Evolutionary conservation across 2,329 filamentous ascomycete genomes (phyloP), one percentile per base, ranked within the genome.

Genomic region (Stagonosporopsis tanaceti): DNA sequence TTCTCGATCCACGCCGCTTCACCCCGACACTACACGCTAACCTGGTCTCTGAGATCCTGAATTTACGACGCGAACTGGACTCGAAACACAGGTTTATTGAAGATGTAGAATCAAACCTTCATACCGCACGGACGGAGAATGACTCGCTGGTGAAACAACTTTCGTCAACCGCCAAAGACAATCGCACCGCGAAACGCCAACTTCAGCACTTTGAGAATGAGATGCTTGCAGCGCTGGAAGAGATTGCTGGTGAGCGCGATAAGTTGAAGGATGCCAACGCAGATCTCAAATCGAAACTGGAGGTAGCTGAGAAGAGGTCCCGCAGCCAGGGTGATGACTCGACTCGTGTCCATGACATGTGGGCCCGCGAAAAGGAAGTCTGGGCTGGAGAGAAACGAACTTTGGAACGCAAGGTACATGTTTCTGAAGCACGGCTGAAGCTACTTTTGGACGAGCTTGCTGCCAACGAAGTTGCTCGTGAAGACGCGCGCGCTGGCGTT

Each of bases 11-110:
- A 3, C 87, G 94, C 53, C 87, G 95, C 35, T 97, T 99, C 72
- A 99, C 95, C 0, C 95, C 95, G 1, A 98, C 93, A 0, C 80
- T 99, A 11, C 95, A 98, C 75, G 95, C 95, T 8, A 97, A 92
- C 47, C 81, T 99, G 6, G 94, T 99, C 0, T 94, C 94, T 0
- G 95, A 99, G 76, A 99, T 99, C 61, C 81, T 99, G 37, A 87
- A 88, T 2, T 79, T 99, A 47, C 87, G 93, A 22, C 85, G 95
- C 56, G 95, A 99, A 63, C 87, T 98, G 61, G 95, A 99, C 72
- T 92, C 91, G 39, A 97, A 97, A 77, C 85, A 89, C 41, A 91
- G 87, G 67, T 85, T 92, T 50, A 97, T 99, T 52, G 93, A 97
- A 72, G 87, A 85, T 50, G 82, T 99, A 15, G 95, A 99, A 77